These are phyloP conservation scores for Penicillium flavigenum DNA, from an alignment of 495 filamentous ascomycete genomes.

Conservation along the genomic window DNA sequence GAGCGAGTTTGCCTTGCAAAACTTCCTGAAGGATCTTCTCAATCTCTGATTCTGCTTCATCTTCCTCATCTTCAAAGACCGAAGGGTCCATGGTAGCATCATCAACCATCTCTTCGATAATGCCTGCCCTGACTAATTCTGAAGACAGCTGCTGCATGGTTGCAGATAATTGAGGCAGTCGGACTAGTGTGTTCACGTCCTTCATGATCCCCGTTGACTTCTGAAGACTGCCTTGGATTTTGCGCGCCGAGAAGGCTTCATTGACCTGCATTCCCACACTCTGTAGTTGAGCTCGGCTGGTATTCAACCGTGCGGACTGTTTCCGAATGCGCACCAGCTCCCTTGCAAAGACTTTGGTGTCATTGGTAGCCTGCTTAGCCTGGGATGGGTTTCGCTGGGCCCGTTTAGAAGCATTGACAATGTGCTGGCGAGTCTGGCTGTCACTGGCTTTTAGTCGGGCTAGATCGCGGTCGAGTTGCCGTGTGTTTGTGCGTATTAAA, in stretches of 20 bases:
- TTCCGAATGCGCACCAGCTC: constrained; percentile 83
- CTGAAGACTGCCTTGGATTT: constrained; percentile 91
- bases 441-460: constrained; percentile 70
- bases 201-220: constrained; percentile 92
- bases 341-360: constrained; percentile 81
- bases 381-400: constrained; percentile 73
- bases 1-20: constrained; percentile 74
- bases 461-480: constrained; percentile 95
- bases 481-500: constrained; percentile 85
- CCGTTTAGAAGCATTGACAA: constrained; percentile 74
- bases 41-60: constrained; percentile 87
- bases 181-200: constrained; percentile 85
- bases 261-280: constrained; percentile 97
- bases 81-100: constrained; percentile 77
- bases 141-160: constrained; percentile 88
- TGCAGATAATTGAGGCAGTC: constrained; percentile 78
- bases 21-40: constrained; percentile 92
- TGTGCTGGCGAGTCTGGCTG: constrained; percentile 79
- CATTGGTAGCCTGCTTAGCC: constrained; percentile 69
- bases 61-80: constrained; percentile 73
- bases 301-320: constrained; percentile 68
- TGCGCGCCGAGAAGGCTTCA: constrained; percentile 91
- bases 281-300: constrained; percentile 86
- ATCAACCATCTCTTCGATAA: constrained; percentile 96
- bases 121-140: constrained; percentile 89